Conservation (phyloP, 805 yeast genomes). For the Sugiyamaella smithiae region DNA sequence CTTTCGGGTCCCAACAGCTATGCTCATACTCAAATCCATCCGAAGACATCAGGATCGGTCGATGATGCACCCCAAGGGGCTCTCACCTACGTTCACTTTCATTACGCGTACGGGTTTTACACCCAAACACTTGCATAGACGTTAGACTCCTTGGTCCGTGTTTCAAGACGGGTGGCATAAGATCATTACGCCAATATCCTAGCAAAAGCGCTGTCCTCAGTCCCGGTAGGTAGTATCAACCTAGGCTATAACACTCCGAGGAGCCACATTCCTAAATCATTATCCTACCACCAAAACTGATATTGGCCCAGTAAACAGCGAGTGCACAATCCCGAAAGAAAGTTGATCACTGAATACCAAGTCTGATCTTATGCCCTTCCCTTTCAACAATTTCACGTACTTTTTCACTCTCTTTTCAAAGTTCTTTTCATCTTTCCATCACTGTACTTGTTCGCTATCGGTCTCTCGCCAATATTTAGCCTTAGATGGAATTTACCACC, state of each 20-base stretch:
- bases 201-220: constrained; percentile 38
- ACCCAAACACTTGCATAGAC: constrained; percentile 44
- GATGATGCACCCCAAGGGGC: constrained; percentile 37
- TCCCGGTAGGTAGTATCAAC: constrained; percentile 29
- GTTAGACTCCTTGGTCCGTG: constrained; percentile 45
- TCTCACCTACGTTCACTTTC: constrained; percentile 41
- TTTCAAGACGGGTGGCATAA: constrained; percentile 39
- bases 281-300: constrained; percentile 40
- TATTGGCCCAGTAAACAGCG: constrained; percentile 38
- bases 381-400: constrained; percentile 46
- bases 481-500: constrained; percentile 43
- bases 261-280: constrained; percentile 37
- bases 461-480: constrained; percentile 48
- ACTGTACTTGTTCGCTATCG: constrained; percentile 48
- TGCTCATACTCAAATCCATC: constrained; percentile 45
- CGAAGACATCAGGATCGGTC: constrained; percentile 41
- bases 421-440: constrained; percentile 47
- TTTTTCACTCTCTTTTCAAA: constrained; percentile 45
- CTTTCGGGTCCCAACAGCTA: constrained; percentile 47
- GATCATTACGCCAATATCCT: constrained; percentile 41
- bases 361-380: constrained; percentile 44
- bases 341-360: constrained; percentile 28
- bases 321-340: constrained; percentile 35
- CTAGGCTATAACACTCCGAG: constrained; percentile 35
- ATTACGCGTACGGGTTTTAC: constrained; percentile 42